A percentile compares a stretch with the other conserved stretches of the same genome.
Evolutionary conservation across 495 filamentous ascomycete genomes (phyloP).

Genomic region (Coniosporium apollinis): DNA sequence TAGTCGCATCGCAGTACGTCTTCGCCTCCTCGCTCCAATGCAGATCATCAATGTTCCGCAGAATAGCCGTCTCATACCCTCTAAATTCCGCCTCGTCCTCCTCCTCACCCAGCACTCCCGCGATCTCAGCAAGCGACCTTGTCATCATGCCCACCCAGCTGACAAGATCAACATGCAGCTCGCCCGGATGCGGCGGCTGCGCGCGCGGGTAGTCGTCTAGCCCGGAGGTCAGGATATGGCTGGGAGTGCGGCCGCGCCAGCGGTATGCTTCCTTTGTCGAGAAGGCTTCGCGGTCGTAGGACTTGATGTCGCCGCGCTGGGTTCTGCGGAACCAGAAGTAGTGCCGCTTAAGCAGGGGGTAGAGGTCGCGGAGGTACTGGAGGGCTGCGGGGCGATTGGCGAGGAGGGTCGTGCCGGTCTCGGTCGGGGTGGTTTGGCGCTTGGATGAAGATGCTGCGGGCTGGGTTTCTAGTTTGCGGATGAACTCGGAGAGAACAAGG

Average conservation of each 20-base stretch:
- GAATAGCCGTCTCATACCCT: slow-evolving; percentile 61
- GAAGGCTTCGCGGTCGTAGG: slow-evolving; percentile 75
- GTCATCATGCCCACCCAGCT: slow-evolving; percentile 97
- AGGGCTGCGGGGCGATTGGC: slow-evolving; percentile 49
- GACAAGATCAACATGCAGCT: slow-evolving; percentile 88
- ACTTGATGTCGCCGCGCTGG: slow-evolving; percentile 76
- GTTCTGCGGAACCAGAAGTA: slow-evolving; percentile 91
- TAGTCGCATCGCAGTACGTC: slow-evolving; percentile 86
- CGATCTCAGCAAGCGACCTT: slow-evolving; percentile 60
- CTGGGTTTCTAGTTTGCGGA: slow-evolving; percentile 49
- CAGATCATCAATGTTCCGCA: slow-evolving; percentile 78
- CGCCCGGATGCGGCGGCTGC: slow-evolving; percentile 92
- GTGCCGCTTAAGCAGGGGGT: slow-evolving; percentile 82
- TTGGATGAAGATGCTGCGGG: slow-evolving; percentile 2
- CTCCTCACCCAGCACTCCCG: slow-evolving; percentile 45
- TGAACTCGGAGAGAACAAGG: slow-evolving; percentile 65
- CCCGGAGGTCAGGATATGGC: slow-evolving; percentile 81
- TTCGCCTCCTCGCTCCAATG: slow-evolving; percentile 72
- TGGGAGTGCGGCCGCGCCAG: slow-evolving; percentile 79
- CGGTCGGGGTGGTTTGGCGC: slow-evolving; percentile 4
- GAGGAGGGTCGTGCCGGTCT: slow-evolving; percentile 28
- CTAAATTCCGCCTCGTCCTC: slow-evolving; percentile 60
- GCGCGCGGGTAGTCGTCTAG: slow-evolving; percentile 91
- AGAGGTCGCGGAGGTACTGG: slow-evolving; percentile 62
- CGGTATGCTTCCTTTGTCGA: slow-evolving; percentile 82